These are phyloP conservation scores for Ophidiomyces ophidiicola DNA, from an alignment of 2,329 filamentous ascomycete genomes.

Conservation along the genomic window DNA sequence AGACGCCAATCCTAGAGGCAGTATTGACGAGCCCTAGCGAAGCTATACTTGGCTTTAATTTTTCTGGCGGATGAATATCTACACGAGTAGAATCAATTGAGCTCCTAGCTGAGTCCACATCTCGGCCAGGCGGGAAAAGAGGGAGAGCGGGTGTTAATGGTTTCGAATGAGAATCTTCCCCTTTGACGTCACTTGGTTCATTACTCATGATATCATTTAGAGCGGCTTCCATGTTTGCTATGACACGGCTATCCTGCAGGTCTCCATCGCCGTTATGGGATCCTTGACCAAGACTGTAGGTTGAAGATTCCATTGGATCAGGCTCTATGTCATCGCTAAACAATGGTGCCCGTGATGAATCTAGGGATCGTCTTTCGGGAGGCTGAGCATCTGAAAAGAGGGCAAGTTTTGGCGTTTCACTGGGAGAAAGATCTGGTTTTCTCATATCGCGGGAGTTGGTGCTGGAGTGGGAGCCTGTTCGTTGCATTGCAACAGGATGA, in stretches of 20 bases:
- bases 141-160: constrained; percentile 31
- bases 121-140: constrained; percentile 42
- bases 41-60: constrained; percentile 70
- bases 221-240: constrained; percentile 85
- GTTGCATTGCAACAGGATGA: constrained; percentile 35
- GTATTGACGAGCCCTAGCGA: constrained; percentile 83
- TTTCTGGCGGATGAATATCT: constrained; percentile 34
- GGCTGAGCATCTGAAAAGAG: constrained; percentile 25
- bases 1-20: constrained; percentile 79
- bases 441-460: constrained; percentile 42
- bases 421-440: constrained; percentile 48
- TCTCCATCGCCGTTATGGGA: constrained; percentile 41
- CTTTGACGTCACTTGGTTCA: constrained; percentile 54
- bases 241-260: constrained; percentile 61
- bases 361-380: constrained; percentile 54
- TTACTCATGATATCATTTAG: constrained; percentile 86
- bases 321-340: constrained; percentile 69
- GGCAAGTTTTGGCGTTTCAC: constrained; percentile 38
- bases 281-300: constrained; percentile 67
- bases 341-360: constrained; percentile 49
- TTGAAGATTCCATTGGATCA: constrained; percentile 63
- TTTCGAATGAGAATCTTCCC: constrained; percentile 22
- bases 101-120: constrained; percentile 50
- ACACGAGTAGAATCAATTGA: constrained; percentile 47
- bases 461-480: constrained; percentile 38